Conservation (phyloP, 2,329 filamentous ascomycete species). For the Cladosporium sp. region DNA sequence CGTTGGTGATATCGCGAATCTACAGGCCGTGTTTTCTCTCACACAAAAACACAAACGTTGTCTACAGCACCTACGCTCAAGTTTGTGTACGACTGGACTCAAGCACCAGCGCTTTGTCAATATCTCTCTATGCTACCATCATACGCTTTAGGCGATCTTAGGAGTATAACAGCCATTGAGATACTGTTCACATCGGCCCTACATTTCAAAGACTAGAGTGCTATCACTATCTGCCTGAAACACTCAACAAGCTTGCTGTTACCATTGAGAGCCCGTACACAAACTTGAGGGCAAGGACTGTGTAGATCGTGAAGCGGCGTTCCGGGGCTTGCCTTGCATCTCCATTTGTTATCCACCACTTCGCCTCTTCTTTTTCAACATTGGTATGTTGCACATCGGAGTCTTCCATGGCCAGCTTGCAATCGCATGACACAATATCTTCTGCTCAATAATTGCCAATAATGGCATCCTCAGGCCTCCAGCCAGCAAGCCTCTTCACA, state of each 20-base stretch:
- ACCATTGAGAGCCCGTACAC: too few relatives aligned
- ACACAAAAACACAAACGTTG: background rate
- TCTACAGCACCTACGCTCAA: too few relatives aligned
- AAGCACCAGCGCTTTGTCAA: too few relatives aligned
- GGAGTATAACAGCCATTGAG: too few relatives aligned
- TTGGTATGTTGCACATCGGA: background rate
- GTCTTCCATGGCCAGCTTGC: background rate
- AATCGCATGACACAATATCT: background rate
- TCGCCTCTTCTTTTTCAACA: background rate
- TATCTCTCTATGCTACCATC: too few relatives aligned
- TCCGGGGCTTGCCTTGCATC: background rate
- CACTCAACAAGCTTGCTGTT: too few relatives aligned
- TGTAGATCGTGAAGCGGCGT: background rate
- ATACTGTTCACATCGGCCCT: too few relatives aligned
- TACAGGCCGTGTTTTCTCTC: background rate
- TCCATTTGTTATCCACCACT: background rate
- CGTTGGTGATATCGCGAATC: background rate
- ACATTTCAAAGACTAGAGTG: too few relatives aligned
- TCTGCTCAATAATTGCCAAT: background rate
- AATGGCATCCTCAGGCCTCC: background rate
- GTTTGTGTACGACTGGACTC: too few relatives aligned
- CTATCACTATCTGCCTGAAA: too few relatives aligned
- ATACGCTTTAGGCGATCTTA: too few relatives aligned
- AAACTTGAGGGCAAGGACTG: too few relatives aligned
- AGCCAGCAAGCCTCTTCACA: slow-evolving; percentile 28